Base-by-base conservation (phyloP, 495 filamentous ascomycete species). In the Physcia stellaris region DNA sequence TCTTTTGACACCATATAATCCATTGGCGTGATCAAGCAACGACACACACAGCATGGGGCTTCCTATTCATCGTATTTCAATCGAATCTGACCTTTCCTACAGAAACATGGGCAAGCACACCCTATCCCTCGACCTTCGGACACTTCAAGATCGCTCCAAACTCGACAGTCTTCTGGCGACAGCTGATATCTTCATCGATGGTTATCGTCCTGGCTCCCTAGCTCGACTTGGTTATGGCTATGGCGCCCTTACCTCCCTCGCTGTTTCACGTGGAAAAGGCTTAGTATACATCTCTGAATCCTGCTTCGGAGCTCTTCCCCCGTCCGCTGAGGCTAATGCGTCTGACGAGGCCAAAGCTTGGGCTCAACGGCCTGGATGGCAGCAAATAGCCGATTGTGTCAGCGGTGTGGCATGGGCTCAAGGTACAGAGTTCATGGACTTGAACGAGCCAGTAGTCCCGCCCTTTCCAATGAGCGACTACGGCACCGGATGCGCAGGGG, bases 391-490 rank as follows among this genome's bases (percentile, higher is more conserved):
- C 11, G 69, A 73, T 27, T 50, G 70, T 59, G 68, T 73, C 2
- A 74, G 66, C 15, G 77, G 79, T 12, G 62, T 83, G 5, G 79
- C 80, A 4, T 84, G 78, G 79, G 73, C 72, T 3, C 81, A 85
- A 54, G 80, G 80, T 7, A 23, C n/a, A 3, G 41, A 68, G 31
- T 78, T 76, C 56, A 84, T 86, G 78, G 77, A 78, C 9, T 58
- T 73, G 7, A 49, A 67, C 9, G 73, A 75, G 44, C 80, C 81
- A 3, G 70, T 84, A n/a, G 72, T 85, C 0, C 82, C 81, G 33
- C 80, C 80, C 0, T 86, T 85, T 56, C 83, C 81, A 17, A 85
- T 83, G 62, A 82, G 75, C 26, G 82, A 86, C 58, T 86, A 88
- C 55, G 76, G 80, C 21, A 83, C 81, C 2, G 81, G 68, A 19